Evolutionary conservation across 768 basidiomycete genomes (phyloP), one percentile per base, ranked within the genome.

Genomic region (Trametes gibbosa): DNA sequence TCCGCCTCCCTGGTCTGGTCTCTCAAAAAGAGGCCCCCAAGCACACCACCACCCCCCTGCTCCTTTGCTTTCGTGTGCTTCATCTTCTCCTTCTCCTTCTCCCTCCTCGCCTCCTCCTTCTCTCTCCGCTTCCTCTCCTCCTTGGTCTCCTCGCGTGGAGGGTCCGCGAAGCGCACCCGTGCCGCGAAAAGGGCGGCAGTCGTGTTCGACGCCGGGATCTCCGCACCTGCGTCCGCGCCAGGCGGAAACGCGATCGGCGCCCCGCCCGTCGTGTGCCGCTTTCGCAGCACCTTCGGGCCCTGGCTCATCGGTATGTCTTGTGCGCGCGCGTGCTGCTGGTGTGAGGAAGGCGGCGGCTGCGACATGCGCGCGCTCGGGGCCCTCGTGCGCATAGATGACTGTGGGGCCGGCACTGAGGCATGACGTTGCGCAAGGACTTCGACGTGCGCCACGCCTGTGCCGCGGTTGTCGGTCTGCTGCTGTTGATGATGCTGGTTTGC

Each of bases 221-320:
- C 34, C 32, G 51, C 53, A 8, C 5, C 51, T 35, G 29, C 61
- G 24, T 43, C 50, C 37, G 13, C 37, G 35, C 35, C 24, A 16
- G 23, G 39, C 49, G 63, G 56, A 46, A n/a, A 47, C n/a, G 14
- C 50, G 49, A 52, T 32, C 42, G 39, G 50, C 6, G 25, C 25
- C 17, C 21, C 50, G 25, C 55, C 45, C 3, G 54, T 42, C 29
- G 62, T 48, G 45, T 60, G 58, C 51, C 66, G 63, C 62, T 72
- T 73, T 42, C 65, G 64, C 34, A 73, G 62, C 16, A 70, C 42
- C 12, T 69, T 68, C 40, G 59, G 64, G 19, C 56, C 70, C 2
- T 63, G 50, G 41, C 54, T 65, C 34, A 68, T 68, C 54, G 66
- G 69, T n/a, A 70, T 68, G 49, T 64, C 63, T 59, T 65, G 58